phyloP scores from a whole-genome alignment of 176 grass and related monocot species.

The Juncus inflexus region DNA sequence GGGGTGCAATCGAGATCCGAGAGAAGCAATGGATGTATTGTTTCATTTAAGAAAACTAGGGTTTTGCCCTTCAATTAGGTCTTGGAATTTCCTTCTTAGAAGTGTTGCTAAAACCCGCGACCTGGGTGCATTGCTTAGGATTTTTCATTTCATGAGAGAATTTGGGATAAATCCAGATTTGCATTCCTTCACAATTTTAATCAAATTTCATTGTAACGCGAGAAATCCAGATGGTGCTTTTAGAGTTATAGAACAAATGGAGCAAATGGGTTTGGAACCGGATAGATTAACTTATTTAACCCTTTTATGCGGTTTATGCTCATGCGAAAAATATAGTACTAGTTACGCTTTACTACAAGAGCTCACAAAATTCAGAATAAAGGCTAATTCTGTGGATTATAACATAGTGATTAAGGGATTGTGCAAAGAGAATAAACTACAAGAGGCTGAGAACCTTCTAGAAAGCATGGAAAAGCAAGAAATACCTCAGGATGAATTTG shows the following conservation, averaged over 20 bases:
- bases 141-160: slow-evolving; percentile 47
- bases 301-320: slow-evolving; percentile 48
- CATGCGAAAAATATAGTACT: slow-evolving; percentile 35
- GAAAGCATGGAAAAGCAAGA: slow-evolving; percentile 40
- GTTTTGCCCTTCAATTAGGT: slow-evolving; percentile 35
- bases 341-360: slow-evolving; percentile 44
- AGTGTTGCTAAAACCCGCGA: slow-evolving; percentile 30
- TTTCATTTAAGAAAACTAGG: slow-evolving; percentile 38
- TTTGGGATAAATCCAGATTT: slow-evolving; percentile 34
- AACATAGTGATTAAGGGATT: slow-evolving; percentile 64
- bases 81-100: slow-evolving; percentile 50
- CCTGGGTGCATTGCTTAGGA: slow-evolving; percentile 20
- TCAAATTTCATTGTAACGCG: slow-evolving; percentile 40
- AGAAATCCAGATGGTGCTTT: slow-evolving; percentile 41
- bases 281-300: slow-evolving; percentile 36
- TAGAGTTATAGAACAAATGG: slow-evolving; percentile 38
- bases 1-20: slow-evolving; percentile 15
- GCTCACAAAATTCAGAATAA: slow-evolving; percentile 32
- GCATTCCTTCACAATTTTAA: slow-evolving; percentile 38
- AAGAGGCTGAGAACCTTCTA: slow-evolving; percentile 68
- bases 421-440: slow-evolving; percentile 60
- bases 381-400: slow-evolving; percentile 43
- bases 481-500: slow-evolving; percentile 34
- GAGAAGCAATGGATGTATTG: slow-evolving; percentile 35
- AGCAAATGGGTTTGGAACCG: slow-evolving; percentile 46